Percentiles rank a stretch among this genome's conserved stretches.
Evolutionary conservation across 2,329 filamentous ascomycete genomes (phyloP).

Genomic region (Neurospora sp.): DNA sequence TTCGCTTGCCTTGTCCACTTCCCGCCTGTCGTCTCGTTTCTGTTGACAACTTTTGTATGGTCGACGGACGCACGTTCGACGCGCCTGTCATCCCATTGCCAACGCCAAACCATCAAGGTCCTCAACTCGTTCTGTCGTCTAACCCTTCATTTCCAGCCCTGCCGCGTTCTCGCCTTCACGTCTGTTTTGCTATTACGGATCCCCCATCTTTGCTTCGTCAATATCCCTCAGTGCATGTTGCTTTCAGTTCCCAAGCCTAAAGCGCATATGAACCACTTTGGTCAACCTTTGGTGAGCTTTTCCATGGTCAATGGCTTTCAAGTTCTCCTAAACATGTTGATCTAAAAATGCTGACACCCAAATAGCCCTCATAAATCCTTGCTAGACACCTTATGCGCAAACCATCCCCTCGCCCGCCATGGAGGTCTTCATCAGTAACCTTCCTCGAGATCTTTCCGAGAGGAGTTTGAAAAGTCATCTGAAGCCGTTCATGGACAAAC

Average conservation of each 20-base stretch:
- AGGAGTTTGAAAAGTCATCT: slow-evolving; percentile 29
- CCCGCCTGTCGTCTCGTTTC: background rate
- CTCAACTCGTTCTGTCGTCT: background rate
- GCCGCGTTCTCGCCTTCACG: background rate
- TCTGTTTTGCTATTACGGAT: background rate
- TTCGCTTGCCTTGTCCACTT: background rate
- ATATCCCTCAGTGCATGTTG: background rate
- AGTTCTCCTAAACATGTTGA: background rate
- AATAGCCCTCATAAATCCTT: background rate
- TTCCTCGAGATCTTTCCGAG: slow-evolving; percentile 32
- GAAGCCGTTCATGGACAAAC: slow-evolving; percentile 25
- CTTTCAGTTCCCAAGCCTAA: background rate
- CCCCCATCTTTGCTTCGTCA: background rate
- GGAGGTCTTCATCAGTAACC: slow-evolving; percentile 35
- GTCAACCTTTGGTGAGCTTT: background rate
- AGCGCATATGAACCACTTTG: background rate
- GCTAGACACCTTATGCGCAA: background rate
- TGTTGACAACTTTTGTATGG: background rate
- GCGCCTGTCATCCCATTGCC: background rate
- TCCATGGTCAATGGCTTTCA: background rate
- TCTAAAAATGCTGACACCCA: background rate
- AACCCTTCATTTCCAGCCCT: background rate
- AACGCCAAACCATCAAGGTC: background rate
- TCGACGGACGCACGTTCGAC: background rate
- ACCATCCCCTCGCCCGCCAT: slow-evolving; percentile 20